Conservation (phyloP, 1,139 yeast genomes). For the Pichia sp. region DNA sequence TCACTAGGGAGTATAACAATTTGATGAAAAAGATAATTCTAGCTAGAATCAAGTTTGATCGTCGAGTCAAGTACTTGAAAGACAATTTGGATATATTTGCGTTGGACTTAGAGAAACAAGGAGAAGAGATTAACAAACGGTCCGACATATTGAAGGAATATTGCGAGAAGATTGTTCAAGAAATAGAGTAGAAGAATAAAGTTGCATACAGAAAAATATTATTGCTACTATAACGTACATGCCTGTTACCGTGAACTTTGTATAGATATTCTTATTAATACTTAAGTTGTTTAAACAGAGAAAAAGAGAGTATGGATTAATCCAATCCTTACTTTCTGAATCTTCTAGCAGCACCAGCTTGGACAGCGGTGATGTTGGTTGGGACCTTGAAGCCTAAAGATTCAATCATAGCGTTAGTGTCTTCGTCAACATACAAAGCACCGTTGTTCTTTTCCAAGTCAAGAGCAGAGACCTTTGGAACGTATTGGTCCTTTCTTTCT, state of each 20-base stretch:
- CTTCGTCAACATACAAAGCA: slow-evolving; percentile 96
- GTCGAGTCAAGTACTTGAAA: slow-evolving; percentile 29
- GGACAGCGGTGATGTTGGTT: slow-evolving; percentile 82
- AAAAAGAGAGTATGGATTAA: background rate
- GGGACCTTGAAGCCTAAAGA: slow-evolving; percentile 96
- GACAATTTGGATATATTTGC: slow-evolving; percentile 32
- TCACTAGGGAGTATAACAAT: slow-evolving; percentile 27
- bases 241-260: no score
- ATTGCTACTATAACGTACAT: no score
- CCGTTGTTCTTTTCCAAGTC: slow-evolving; percentile 96
- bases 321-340: slow-evolving; percentile 75
- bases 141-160: slow-evolving; percentile 31
- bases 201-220: background rate
- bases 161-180: slow-evolving; percentile 34
- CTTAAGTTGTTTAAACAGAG: background rate
- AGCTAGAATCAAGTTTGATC: slow-evolving; percentile 33
- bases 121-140: slow-evolving; percentile 30
- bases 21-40: slow-evolving; percentile 30
- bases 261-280: no score
- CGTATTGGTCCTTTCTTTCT: slow-evolving; percentile 99
- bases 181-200: slow-evolving; percentile 14
- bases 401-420: slow-evolving; percentile 96
- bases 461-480: slow-evolving; percentile 99
- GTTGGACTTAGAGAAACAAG: slow-evolving; percentile 28
- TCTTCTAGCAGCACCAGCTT: slow-evolving; percentile 92